Conservation (phyloP, 2,329 filamentous ascomycete species). For the Exophiala lecanii-corni region DNA sequence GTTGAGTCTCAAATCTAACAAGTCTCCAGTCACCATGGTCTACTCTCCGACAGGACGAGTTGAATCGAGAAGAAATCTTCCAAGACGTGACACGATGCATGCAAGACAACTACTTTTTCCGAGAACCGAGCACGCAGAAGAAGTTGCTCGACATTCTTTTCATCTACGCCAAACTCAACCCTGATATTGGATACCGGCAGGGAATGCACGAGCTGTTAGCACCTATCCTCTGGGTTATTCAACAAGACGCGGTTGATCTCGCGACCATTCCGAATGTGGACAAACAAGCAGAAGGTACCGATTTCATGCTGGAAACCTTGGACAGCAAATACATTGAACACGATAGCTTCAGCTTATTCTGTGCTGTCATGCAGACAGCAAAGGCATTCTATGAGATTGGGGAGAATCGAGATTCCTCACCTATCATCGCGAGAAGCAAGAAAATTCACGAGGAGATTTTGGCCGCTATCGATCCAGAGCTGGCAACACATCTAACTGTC, state of each 20-base stretch:
- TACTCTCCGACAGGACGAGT: slow-evolving; percentile 77
- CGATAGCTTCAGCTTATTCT: slow-evolving; percentile 83
- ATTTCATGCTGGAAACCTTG: slow-evolving; percentile 60
- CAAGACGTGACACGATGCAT: slow-evolving; percentile 90
- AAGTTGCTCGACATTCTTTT: slow-evolving; percentile 88
- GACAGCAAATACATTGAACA: slow-evolving; percentile 77
- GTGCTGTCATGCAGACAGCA: slow-evolving; percentile 78
- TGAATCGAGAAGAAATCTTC: slow-evolving; percentile 77
- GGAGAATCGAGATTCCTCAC: slow-evolving; percentile 49
- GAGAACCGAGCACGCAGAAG: slow-evolving; percentile 69
- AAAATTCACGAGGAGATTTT: slow-evolving; percentile 81
- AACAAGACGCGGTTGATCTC: slow-evolving; percentile 70
- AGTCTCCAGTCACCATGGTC: slow-evolving; percentile 83
- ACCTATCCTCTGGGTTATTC: slow-evolving; percentile 78
- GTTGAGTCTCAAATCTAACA: slow-evolving; percentile 38
- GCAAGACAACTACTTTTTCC: slow-evolving; percentile 87
- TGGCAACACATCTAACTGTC: slow-evolving; percentile 72
- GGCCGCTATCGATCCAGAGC: slow-evolving; percentile 72
- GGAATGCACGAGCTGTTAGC: slow-evolving; percentile 97
- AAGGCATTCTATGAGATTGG: slow-evolving; percentile 80
- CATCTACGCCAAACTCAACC: slow-evolving; percentile 89
- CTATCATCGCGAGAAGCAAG: slow-evolving; percentile 80
- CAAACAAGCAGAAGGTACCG: slow-evolving; percentile 37
- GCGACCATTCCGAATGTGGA: slow-evolving; percentile 33
- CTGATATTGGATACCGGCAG: slow-evolving; percentile 85